Evolutionary conservation across 768 basidiomycete genomes (phyloP).

Genomic region (Xanthoconium purpureum): DNA sequence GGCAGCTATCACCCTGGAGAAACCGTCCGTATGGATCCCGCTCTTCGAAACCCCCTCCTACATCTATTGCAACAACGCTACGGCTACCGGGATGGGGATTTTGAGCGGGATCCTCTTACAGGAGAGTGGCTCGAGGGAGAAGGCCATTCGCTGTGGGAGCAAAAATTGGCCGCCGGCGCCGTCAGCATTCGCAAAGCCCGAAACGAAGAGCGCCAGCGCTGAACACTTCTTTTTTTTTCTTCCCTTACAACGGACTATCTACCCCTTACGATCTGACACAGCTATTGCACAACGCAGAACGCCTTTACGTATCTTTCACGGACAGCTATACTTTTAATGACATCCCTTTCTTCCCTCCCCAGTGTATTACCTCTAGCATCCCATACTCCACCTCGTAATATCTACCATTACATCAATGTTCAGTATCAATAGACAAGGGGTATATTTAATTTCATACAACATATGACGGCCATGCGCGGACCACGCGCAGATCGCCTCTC

Average conservation of each 20-base stretch:
- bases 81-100: slow-evolving; percentile 81
- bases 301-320: slow-evolving; percentile 26
- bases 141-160: slow-evolving; percentile 62
- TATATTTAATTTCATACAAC: slow-evolving; percentile 14
- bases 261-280: slow-evolving; percentile 10
- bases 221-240: not conserved
- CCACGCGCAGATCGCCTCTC: slow-evolving; percentile 13
- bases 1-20: slow-evolving; percentile 84
- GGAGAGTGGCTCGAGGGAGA: slow-evolving; percentile 71
- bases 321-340: slow-evolving; percentile 20
- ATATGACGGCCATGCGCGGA: not conserved
- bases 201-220: slow-evolving; percentile 38
- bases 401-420: slow-evolving; percentile 19
- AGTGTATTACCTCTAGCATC: slow-evolving; percentile 22
- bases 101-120: slow-evolving; percentile 64
- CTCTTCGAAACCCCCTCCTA: slow-evolving; percentile 75
- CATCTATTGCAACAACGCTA: slow-evolving; percentile 69
- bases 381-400: slow-evolving; percentile 23
- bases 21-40: slow-evolving; percentile 85
- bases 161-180: slow-evolving; percentile 42
- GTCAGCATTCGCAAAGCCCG: slow-evolving; percentile 36
- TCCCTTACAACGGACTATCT: not conserved
- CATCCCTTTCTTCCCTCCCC: slow-evolving; percentile 1
- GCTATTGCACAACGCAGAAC: slow-evolving; percentile 15
- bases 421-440: slow-evolving; percentile 16